These are phyloP conservation scores for Juglanconis juglandina DNA, from an alignment of 2,329 filamentous ascomycete genomes.

Conservation along the genomic window DNA sequence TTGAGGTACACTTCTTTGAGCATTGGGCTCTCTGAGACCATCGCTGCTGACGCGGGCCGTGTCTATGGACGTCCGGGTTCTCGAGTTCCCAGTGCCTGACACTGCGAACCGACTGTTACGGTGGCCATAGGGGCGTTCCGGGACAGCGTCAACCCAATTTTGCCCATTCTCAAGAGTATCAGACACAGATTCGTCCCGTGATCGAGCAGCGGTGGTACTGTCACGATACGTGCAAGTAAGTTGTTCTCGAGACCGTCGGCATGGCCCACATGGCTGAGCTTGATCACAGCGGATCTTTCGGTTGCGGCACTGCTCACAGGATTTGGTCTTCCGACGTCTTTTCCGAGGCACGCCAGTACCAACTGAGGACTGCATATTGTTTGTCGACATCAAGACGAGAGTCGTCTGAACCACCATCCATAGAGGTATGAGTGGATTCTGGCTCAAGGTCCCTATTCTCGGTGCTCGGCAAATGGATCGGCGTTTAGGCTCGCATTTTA, in stretches of 20 bases:
- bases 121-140: neutral
- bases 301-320: slow-evolving; percentile 6
- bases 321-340: neutral
- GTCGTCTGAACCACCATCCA: too few species aligned
- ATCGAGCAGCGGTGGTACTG: neutral
- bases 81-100: neutral
- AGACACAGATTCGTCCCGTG: neutral
- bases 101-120: neutral
- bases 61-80: neutral
- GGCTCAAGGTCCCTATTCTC: neutral
- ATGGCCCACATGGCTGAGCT: slow-evolving; percentile 2
- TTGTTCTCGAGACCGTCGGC: neutral
- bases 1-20: neutral
- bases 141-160: neutral
- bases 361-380: neutral
- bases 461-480: neutral
- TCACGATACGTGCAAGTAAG: neutral
- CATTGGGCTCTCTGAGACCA: neutral
- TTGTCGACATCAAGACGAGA: too few species aligned
- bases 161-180: neutral
- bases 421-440: neutral
- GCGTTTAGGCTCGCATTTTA: neutral
- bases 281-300: slow-evolving; percentile 10
- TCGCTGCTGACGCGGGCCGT: neutral
- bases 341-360: neutral